These are phyloP conservation scores for Paramecium sexaurelia DNA, from an alignment of 73 alveolate species.

Conservation along the genomic window DNA sequence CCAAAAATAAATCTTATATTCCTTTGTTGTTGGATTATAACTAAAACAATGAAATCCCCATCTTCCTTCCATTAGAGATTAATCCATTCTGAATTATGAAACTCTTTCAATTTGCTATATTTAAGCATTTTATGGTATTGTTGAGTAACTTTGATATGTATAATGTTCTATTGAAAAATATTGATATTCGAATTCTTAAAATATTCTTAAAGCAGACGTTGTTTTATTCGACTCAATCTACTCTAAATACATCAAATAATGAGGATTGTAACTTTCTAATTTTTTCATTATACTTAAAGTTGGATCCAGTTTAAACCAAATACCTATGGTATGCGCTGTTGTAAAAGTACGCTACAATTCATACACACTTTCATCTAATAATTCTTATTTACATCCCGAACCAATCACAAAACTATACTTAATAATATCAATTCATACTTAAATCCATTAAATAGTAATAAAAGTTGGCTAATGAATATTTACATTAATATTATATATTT, in stretches of 20 bases:
- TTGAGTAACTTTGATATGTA: not conserved
- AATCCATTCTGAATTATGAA: not conserved
- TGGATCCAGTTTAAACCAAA: not conserved
- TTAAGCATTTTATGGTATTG: not conserved
- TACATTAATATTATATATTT: not conserved
- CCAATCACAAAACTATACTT: not conserved
- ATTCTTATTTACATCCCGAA: not conserved
- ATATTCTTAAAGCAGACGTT: not conserved
- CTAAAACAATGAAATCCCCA: not conserved
- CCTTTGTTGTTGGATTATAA: not conserved
- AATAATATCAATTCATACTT: not conserved
- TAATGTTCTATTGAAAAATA: not conserved
- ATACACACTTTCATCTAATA: not conserved
- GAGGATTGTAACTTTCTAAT: not conserved
- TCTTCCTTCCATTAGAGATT: not conserved
- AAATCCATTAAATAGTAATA: not conserved
- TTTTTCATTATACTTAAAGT: not conserved
- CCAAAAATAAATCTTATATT: not conserved
- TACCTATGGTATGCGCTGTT: not conserved
- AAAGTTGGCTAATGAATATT: not conserved
- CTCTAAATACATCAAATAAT: not conserved
- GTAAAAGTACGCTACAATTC: not conserved
- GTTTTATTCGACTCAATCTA: not conserved
- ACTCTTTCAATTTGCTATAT: not conserved
- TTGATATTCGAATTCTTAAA: not conserved